These are phyloP conservation scores for Plasmodium cynomolgi DNA, from an alignment of 169 alveolate genomes.

Conservation along the genomic window DNA sequence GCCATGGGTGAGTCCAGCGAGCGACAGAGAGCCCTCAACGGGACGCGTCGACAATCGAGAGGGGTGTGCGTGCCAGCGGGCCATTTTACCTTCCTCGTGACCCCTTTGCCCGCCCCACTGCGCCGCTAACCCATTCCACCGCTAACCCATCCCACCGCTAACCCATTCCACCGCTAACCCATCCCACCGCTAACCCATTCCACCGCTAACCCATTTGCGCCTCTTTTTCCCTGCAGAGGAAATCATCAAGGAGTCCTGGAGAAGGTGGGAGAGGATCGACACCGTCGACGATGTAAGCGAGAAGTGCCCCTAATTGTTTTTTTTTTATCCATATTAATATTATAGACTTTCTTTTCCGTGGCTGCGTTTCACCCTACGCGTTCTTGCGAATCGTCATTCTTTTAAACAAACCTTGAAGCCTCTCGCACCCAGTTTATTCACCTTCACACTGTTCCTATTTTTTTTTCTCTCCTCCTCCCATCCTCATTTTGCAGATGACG, in stretches of 20 bases:
- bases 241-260: slow-evolving; percentile 74
- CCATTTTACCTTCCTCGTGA: neutral
- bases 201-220: neutral
- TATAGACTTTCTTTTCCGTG: neutral
- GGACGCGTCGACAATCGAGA: neutral
- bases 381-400: neutral
- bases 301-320: neutral
- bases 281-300: slow-evolving; percentile 76
- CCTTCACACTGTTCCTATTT: neutral
- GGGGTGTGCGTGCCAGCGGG: neutral
- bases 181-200: too few species aligned
- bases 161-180: too few species aligned
- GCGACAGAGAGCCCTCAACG: neutral
- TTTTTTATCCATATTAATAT: neutral
- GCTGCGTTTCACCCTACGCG: neutral
- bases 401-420: neutral
- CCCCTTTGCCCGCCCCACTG: neutral
- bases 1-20: slow-evolving; percentile 47
- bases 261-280: slow-evolving; percentile 74
- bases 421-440: neutral
- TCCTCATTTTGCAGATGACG: slow-evolving; percentile 43
- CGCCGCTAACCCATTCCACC: too few species aligned
- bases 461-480: neutral
- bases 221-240: slow-evolving; percentile 36
- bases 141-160: neutral